Base-by-base conservation (phyloP, 306 rosid species). In the Quercus cerris region DNA sequence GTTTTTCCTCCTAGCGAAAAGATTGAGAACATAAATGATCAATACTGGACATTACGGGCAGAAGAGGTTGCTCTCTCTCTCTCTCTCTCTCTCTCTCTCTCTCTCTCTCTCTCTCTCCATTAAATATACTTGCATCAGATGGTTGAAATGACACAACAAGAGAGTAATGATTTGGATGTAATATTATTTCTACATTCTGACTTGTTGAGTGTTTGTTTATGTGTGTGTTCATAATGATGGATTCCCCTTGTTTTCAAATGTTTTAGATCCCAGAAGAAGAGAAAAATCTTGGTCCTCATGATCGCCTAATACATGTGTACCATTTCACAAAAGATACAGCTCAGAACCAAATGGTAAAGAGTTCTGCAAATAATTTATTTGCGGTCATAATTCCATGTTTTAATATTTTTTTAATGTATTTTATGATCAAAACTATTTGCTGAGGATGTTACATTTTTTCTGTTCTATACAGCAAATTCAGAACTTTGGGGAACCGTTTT, bases 1-100 rank as follows among this genome's bases (percentile, higher is more conserved):
- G 90, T 94, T 67, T 94, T 94, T 76, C 96, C 97, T 61, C 94
- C 86, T 31, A 83, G 59, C 84, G 98, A 94, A 80, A 94, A 88
- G 90, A 94, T 94, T 55, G 97, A 91, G 85, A 89, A 88, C 81
- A 92, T 94, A 23, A 94, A 92, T 75, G 98, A 94, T 83, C 98
- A 91, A 70, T 94, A 94, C 88, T 94, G 98, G 97, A 91, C 98
- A 5, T 87, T 94, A 70, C 90, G 98, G 22, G 98, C 98, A 3
- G 98, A 94, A 70, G 98, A 94, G 97, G 98, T 91, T 77, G 38
- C 59, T 68, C 3, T 86, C 73, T 85, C 44, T 79, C 51, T 23
- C 23, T 23, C 23, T 23, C 23, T 23, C 23, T 23, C 23, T 23
- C 22, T 22, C 23, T 23, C 22, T 22, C 68, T 76, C 76, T 78